Percentiles rank a stretch among this genome's conserved stretches.
Conservation (phyloP, 768 basidiomycete genomes). For the Tephrocybe sp. region DNA sequence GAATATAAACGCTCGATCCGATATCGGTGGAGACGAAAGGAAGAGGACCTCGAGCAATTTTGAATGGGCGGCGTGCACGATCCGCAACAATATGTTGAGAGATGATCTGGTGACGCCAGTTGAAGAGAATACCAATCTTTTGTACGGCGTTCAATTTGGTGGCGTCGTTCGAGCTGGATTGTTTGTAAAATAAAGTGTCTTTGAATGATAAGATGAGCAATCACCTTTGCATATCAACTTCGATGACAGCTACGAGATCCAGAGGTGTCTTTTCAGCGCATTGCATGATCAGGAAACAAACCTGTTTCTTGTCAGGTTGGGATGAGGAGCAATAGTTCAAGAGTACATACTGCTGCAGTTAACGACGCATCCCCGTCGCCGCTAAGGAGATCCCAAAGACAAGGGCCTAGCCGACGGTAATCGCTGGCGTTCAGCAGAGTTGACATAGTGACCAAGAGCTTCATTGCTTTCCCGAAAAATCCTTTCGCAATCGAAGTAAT, state of each 20-base stretch:
- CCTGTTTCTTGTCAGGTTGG: conserved; percentile 27
- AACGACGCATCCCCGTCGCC: conserved; percentile 38
- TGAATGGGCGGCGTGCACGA: conserved; percentile 65
- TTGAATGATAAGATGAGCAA: not conserved
- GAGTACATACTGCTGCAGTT: conserved; percentile 46
- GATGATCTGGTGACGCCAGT: conserved; percentile 69
- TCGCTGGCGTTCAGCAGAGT: conserved; percentile 48
- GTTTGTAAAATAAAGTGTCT: not conserved
- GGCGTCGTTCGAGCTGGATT: conserved; percentile 44
- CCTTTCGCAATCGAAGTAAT: conserved; percentile 43
- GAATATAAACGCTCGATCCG: conserved; percentile 58
- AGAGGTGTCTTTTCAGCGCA: conserved; percentile 60
- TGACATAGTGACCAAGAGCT: conserved; percentile 63
- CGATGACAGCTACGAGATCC: conserved; percentile 47
- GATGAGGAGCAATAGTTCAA: not conserved
- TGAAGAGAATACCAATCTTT: conserved; percentile 53
- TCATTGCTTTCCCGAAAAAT: conserved; percentile 44
- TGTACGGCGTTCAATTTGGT: conserved; percentile 51
- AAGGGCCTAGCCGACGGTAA: conserved; percentile 46
- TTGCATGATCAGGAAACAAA: conserved; percentile 69
- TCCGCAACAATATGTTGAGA: conserved; percentile 61
- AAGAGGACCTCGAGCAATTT: conserved; percentile 64
- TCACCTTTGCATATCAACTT: conserved; percentile 56
- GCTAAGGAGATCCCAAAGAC: conserved; percentile 57
- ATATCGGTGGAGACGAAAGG: conserved; percentile 75